phyloP scores from a whole-genome alignment of 208 protist species.

The Jaenimonas drosophilae region DNA sequence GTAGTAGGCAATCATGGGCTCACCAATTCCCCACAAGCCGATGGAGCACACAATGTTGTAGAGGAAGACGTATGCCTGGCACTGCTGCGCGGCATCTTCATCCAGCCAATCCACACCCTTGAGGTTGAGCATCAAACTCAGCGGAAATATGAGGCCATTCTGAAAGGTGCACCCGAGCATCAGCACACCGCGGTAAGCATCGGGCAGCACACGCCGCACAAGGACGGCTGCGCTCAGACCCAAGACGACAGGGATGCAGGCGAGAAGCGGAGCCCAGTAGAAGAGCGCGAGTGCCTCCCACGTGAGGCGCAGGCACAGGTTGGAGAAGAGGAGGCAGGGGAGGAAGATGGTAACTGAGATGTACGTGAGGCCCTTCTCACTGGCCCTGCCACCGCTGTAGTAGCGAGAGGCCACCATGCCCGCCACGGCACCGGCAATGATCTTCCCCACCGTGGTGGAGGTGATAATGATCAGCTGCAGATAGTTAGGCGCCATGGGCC shows the following conservation, averaged over 20 bases:
- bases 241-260: constrained; percentile 26
- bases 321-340: constrained; percentile 59
- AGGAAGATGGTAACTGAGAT: constrained; percentile 54
- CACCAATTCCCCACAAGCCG: constrained; percentile 29
- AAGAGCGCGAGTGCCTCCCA: constrained; percentile 32
- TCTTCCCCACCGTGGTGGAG: constrained; percentile 41
- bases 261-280: constrained; percentile 53
- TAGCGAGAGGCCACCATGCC: constrained; percentile 42
- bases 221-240: constrained; percentile 18
- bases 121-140: constrained; percentile 42
- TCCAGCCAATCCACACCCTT: constrained; percentile 56
- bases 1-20: constrained; percentile 8
- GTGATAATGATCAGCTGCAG: constrained; percentile 37
- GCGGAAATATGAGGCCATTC: constrained; percentile 53
- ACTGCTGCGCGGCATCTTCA: constrained; percentile 11
- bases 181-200: constrained; percentile 37
- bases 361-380: constrained; percentile 38
- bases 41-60: constrained; percentile 63
- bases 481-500: constrained; percentile 9
- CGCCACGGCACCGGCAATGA: constrained; percentile 35
- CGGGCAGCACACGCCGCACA: constrained; percentile 13
- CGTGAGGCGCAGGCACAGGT: constrained; percentile 47
- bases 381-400: constrained; percentile 18
- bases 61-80: constrained; percentile 51
- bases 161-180: constrained; percentile 58